phyloP scores from a whole-genome alignment of 169 alveolate species.

The Plasmodium cynomolgi region DNA sequence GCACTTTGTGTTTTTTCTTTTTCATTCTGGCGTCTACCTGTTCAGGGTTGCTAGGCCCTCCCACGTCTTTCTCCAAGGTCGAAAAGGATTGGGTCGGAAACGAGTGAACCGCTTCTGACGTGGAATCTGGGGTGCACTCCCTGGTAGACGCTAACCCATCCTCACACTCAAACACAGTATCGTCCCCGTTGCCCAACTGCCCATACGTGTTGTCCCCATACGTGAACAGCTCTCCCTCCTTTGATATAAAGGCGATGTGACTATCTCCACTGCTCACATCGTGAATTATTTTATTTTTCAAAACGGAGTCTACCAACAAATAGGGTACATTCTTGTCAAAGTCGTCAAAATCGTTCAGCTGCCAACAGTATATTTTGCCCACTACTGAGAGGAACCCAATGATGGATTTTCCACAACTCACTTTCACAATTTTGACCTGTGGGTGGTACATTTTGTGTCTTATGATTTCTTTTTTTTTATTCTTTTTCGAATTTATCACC shows the following conservation, averaged over 20 bases:
- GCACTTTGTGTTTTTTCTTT: not conserved
- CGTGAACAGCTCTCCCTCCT: slow-evolving; percentile 63
- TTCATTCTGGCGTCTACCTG: not conserved
- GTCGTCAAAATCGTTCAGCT: slow-evolving; percentile 30
- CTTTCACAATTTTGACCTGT: slow-evolving; percentile 59
- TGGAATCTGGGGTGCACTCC: not conserved
- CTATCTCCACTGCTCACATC: slow-evolving; percentile 64
- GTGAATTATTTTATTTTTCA: slow-evolving; percentile 56
- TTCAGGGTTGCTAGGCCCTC: not conserved
- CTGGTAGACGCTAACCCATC: not conserved
- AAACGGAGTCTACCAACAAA: slow-evolving; percentile 1
- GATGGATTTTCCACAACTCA: slow-evolving; percentile 65
- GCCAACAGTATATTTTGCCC: slow-evolving; percentile 72
- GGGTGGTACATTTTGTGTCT: slow-evolving; percentile 66
- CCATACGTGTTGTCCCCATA: slow-evolving; percentile 70
- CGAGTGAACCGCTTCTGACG: not conserved
- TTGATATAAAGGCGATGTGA: slow-evolving; percentile 59
- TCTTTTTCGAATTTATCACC: not conserved
- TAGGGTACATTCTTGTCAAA: slow-evolving; percentile 69
- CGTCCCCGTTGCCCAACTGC: slow-evolving; percentile 32
- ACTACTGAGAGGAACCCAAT: slow-evolving; percentile 39
- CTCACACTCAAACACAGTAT: not conserved
- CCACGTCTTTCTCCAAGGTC: not conserved
- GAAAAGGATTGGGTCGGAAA: not conserved
- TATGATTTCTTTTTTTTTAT: slow-evolving; percentile 38